Percentiles rank a stretch among this genome's conserved stretches.
phyloP scores from a whole-genome alignment of 192 early-diverging fungal genomes.

The Jimgerdemannia flammicorona region DNA sequence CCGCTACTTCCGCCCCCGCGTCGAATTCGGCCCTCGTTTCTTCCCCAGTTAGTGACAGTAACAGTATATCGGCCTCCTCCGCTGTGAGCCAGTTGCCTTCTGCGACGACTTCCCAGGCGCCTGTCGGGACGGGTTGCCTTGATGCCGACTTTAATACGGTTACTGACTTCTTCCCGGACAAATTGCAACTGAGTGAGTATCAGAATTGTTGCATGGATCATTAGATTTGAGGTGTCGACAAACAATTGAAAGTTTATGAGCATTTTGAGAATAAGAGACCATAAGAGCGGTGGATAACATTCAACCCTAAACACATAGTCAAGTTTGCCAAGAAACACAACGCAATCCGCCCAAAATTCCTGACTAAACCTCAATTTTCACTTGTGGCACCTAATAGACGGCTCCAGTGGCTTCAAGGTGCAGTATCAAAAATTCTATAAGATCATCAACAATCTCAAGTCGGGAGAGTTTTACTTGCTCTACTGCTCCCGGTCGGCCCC shows the following conservation, averaged over 20 bases:
- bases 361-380: neutral
- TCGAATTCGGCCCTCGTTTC: neutral
- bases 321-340: too few relatives aligned
- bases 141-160: neutral
- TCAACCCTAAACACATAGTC: too few relatives aligned
- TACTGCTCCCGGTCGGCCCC: constrained; percentile 26
- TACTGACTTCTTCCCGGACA: neutral
- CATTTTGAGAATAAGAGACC: neutral
- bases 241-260: neutral
- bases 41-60: neutral
- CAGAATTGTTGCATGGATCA: neutral
- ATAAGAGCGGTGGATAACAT: too few relatives aligned
- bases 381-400: neutral
- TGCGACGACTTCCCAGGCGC: neutral
- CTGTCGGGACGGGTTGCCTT: neutral
- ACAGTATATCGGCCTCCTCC: too few relatives aligned
- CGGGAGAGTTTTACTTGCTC: constrained; percentile 31
- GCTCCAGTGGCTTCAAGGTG: constrained; percentile 17
- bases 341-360: too few relatives aligned
- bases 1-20: neutral
- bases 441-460: constrained; percentile 23
- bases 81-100: neutral
- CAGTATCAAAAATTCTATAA: constrained; percentile 27
- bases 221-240: too few relatives aligned
- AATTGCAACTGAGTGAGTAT: neutral